Evolutionary conservation across 768 basidiomycete species (phyloP), one percentile per base, ranked within the genome.

Genomic region (Saitozyma sp.): DNA sequence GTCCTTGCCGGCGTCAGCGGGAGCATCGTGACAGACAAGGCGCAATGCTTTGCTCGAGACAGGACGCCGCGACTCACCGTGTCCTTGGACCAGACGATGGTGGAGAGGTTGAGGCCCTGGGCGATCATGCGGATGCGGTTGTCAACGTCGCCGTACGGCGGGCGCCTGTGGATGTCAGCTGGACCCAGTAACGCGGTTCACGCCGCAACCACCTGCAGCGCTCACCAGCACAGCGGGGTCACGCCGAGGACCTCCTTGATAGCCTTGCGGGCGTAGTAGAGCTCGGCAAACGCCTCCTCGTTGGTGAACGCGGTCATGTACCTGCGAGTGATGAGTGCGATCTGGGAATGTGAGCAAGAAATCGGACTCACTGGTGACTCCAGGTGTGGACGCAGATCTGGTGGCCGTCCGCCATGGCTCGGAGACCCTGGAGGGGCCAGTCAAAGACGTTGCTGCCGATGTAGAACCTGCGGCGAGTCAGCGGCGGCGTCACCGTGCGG

Each of bases 231-330:
- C 20, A 52, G 58, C 6, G 75, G 73, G n/a, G 73, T 75, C 17
- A 77, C 63, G 42, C 76, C 76, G n/a, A 64, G 50, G 50, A 77
- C 64, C 49, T 68, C 63, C 62, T 75, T 70, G 64, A 77, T 74
- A 53, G 67, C 67, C 59, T 71, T 54, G 6, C 63, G 60, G 45
- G 76, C 74, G 62, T 77, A 77, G 60, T 74, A 77, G 8, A 77
- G 63, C 60, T 77, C 76, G 9, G 74, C 70, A 58, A 75, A 75
- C 81, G 67, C 75, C 54, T 73, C 56, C 54, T 75, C 73, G 56
- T 75, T 75, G 39, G 75, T 67, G 58, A 78, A 62, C 1, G 88
- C 86, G 5, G 90, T 91, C 89, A 91, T 70, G 52, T 63, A 61
- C 41, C 68, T 69, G 50, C 41, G 14, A 13, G 29, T 29, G 8